Conservation (phyloP, 1,139 yeast species). For the Hemisphaericaspora xylofermentans region DNA sequence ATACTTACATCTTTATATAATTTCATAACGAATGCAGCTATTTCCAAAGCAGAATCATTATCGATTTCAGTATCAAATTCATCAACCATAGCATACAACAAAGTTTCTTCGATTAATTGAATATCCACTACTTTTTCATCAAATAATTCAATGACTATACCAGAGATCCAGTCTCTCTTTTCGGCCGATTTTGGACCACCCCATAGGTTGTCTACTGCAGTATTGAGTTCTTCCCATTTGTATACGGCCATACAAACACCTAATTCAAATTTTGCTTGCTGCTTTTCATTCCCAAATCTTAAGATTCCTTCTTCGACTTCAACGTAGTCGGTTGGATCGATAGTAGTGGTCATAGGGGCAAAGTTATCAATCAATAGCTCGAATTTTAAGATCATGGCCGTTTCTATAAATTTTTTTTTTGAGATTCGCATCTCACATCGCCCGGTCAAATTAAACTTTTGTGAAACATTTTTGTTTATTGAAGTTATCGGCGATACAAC, state of each 20-base stretch:
- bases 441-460: too few relatives aligned
- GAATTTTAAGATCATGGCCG: neutral
- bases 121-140: conserved; percentile 66
- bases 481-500: too few relatives aligned
- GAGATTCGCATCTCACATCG: neutral
- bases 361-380: neutral
- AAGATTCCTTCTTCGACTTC: conserved; percentile 45
- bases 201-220: conserved; percentile 96
- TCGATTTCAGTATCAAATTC: conserved; percentile 89
- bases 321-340: conserved; percentile 48
- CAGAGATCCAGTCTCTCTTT: conserved; percentile 94
- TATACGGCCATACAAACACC: conserved; percentile 89
- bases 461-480: conserved; percentile 2
- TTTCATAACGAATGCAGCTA: conserved; percentile 65
- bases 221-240: conserved; percentile 82
- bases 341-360: conserved; percentile 15
- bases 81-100: conserved; percentile 88
- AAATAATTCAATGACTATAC: conserved; percentile 77
- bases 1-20: conserved; percentile 63
- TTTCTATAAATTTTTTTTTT: conserved; percentile 1
- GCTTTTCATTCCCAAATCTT: conserved; percentile 57
- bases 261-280: conserved; percentile 85
- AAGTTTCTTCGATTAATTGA: conserved; percentile 78
- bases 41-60: conserved; percentile 79
- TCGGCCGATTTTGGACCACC: conserved; percentile 92